Conservation (phyloP, 371 early-diverging fungal genomes). For the Sporodiniella umbellata region DNA sequence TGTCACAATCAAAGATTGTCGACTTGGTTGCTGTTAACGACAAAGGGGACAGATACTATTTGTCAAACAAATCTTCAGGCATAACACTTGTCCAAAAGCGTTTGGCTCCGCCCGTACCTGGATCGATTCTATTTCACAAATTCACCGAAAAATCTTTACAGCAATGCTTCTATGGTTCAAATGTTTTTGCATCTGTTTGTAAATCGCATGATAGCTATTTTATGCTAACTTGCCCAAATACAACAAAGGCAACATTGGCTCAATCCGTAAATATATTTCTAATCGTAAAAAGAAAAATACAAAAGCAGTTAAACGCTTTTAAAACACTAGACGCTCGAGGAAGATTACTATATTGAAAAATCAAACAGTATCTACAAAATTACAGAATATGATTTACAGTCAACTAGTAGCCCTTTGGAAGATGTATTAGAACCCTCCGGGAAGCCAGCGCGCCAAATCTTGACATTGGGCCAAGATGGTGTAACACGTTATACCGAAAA, state of each 20-base stretch:
- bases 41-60: conserved; percentile 11
- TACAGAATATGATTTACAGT: not conserved
- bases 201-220: conserved; percentile 12
- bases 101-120: conserved; percentile 11
- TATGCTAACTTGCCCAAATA: not conserved
- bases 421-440: not conserved
- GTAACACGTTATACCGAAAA: conserved; percentile 8
- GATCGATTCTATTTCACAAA: conserved; percentile 10
- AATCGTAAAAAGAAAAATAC: not conserved
- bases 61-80: not conserved
- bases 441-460: not conserved
- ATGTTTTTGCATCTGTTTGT: conserved; percentile 6
- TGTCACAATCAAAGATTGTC: conserved; percentile 1
- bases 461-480: conserved; percentile 4
- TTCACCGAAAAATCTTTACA: conserved; percentile 3
- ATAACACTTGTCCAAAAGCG: conserved; percentile 4
- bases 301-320: not conserved
- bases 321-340: not conserved
- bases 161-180: conserved; percentile 3
- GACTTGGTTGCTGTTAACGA: conserved; percentile 14
- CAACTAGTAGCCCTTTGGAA: not conserved
- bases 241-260: not conserved
- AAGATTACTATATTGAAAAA: conserved; percentile 11
- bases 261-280: conserved; percentile 6
- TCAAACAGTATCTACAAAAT: conserved; percentile 4